Evolutionary conservation across 2,329 filamentous ascomycete species (phyloP).

Genomic region (Lachnellula occidentalis): DNA sequence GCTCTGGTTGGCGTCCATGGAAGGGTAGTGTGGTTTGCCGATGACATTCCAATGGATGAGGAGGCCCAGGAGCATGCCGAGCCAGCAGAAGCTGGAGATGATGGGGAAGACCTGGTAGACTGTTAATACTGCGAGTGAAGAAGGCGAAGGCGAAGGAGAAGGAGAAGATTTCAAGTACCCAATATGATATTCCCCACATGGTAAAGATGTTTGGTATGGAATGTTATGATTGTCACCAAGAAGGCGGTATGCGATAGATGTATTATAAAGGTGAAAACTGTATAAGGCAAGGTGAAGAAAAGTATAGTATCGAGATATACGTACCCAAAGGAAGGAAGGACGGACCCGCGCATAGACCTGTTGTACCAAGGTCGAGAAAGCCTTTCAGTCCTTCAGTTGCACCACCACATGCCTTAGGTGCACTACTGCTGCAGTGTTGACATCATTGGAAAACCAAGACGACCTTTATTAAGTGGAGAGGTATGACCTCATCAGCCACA

Average conservation of each 20-base stretch:
- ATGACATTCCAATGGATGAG: conserved; percentile 51
- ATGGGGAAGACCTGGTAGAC: conserved; percentile 55
- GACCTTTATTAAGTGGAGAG: no score
- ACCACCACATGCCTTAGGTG: no score
- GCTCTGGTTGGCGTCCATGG: conserved; percentile 51
- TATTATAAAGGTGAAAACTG: not conserved
- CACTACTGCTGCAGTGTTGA: no score
- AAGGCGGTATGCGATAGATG: not conserved
- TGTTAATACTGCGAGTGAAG: not conserved
- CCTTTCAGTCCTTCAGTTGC: no score
- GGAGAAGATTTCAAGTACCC: conserved; percentile 37
- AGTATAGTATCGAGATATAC: no score
- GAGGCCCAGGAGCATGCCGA: conserved; percentile 24
- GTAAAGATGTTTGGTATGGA: conserved; percentile 3
- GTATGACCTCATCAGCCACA: no score
- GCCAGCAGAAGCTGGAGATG: conserved; percentile 52
- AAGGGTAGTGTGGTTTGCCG: conserved; percentile 50
- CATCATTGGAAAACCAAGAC: no score
- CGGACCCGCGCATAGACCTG: no score
- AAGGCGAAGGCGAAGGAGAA: not conserved
- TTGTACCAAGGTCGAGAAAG: no score
- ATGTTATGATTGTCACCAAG: not conserved
- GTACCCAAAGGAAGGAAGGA: no score
- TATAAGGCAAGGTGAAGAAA: not conserved
- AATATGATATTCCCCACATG: conserved; percentile 33